These are phyloP conservation scores for Cladorrhinum sp. DNA, from an alignment of 2,329 filamentous ascomycete genomes.

Conservation along the genomic window DNA sequence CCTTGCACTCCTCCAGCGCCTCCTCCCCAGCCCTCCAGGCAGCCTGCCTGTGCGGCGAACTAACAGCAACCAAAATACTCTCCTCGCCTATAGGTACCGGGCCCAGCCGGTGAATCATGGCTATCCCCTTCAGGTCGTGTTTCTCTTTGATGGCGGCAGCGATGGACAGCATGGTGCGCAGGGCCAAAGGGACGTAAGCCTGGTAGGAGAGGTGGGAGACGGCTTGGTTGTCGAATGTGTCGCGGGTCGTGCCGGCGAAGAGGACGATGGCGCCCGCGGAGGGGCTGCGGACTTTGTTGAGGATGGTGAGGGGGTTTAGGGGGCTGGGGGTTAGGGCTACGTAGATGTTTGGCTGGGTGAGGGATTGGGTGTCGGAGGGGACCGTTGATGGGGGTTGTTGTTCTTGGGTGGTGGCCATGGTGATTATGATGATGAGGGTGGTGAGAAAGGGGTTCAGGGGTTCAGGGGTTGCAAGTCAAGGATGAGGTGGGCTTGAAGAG, in stretches of 20 bases:
- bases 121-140: constrained; percentile 68
- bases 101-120: constrained; percentile 81
- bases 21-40: constrained; percentile 89
- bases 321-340: constrained; percentile 64
- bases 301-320: constrained; percentile 56
- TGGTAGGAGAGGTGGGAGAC: constrained; percentile 74
- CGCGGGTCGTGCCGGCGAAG: constrained; percentile 77
- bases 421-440: not conserved
- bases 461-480: not conserved
- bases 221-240: constrained; percentile 68
- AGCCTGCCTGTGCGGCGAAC: constrained; percentile 74
- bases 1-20: constrained; percentile 82
- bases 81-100: constrained; percentile 87
- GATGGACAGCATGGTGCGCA: constrained; percentile 66
- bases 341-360: constrained; percentile 53
- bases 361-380: constrained; percentile 44
- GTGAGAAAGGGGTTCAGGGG: not conserved
- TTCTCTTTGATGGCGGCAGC: constrained; percentile 53
- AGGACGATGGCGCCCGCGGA: constrained; percentile 73
- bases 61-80: constrained; percentile 86
- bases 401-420: constrained; percentile 6
- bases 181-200: constrained; percentile 67
- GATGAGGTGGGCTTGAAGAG: not conserved
- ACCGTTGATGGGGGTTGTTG: constrained; percentile 19
- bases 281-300: constrained; percentile 67